Percentiles rank a stretch among this genome's conserved stretches.
Conservation (phyloP, 1,139 yeast genomes). For the Yamadazyma songkhlaensis region DNA sequence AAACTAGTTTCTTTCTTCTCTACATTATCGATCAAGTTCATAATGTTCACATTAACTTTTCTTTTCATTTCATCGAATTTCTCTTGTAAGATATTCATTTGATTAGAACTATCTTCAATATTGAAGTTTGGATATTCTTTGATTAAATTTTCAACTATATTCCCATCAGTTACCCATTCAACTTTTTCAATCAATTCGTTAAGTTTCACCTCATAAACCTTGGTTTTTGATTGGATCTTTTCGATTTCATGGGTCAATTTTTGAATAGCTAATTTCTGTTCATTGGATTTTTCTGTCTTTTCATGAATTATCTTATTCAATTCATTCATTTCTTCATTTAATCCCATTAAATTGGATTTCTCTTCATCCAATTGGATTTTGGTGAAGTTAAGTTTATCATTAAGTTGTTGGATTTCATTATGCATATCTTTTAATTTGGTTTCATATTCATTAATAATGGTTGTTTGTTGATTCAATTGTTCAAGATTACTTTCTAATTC, state of each 20-base stretch:
- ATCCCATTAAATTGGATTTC: slow-evolving; percentile 59
- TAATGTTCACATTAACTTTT: slow-evolving; percentile 82
- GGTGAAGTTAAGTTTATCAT: slow-evolving; percentile 30
- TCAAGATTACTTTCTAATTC: slow-evolving; percentile 53
- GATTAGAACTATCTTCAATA: slow-evolving; percentile 58
- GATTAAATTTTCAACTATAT: slow-evolving; percentile 51
- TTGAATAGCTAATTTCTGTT: slow-evolving; percentile 54
- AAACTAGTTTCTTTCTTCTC: slow-evolving; percentile 83
- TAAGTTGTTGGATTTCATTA: slow-evolving; percentile 25
- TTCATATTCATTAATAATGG: slow-evolving; percentile 36
- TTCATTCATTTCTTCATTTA: slow-evolving; percentile 76
- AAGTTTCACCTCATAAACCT: slow-evolving; percentile 41
- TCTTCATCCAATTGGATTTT: slow-evolving; percentile 57
- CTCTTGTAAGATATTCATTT: slow-evolving; percentile 56
- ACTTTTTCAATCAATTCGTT: slow-evolving; percentile 52
- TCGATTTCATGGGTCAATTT: slow-evolving; percentile 64
- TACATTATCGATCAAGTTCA: slow-evolving; percentile 91
- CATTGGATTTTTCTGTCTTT: slow-evolving; percentile 52
- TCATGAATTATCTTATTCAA: slow-evolving; percentile 49
- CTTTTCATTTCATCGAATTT: slow-evolving; percentile 74
- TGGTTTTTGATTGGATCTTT: slow-evolving; percentile 46
- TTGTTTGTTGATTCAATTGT: slow-evolving; percentile 28
- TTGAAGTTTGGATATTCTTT: slow-evolving; percentile 63
- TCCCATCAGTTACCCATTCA: slow-evolving; percentile 72
- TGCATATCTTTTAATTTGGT: slow-evolving; percentile 27